A percentile compares a stretch with the other conserved stretches of the same genome.
Evolutionary conservation across 352 stramenopile genomes (phyloP).

Genomic region (Thalassiosira hispida): DNA sequence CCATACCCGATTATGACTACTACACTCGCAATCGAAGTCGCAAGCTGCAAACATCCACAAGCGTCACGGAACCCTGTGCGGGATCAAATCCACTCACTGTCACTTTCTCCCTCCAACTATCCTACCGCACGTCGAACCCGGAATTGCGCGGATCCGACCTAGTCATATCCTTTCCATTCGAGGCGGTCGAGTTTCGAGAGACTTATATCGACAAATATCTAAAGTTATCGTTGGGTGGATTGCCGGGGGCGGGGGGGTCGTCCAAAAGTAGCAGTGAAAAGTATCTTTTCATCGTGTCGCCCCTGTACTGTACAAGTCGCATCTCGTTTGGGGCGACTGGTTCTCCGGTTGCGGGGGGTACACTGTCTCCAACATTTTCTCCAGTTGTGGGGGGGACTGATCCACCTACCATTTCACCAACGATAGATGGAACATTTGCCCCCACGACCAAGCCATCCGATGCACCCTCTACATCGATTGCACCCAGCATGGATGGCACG

Average conservation of each 20-base stretch:
- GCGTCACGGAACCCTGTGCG: conserved; percentile 35
- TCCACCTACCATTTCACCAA: not conserved
- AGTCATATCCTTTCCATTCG: conserved; percentile 41
- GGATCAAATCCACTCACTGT: conserved; percentile 26
- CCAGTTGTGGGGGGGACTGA: not conserved
- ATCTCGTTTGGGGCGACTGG: conserved; percentile 25
- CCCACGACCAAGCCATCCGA: not conserved
- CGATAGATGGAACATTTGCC: not conserved
- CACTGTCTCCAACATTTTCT: not conserved
- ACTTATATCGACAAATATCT: conserved; percentile 53
- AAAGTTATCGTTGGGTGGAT: too few species aligned
- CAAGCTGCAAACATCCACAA: conserved; percentile 4
- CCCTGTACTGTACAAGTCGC: conserved; percentile 41
- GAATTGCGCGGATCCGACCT: conserved; percentile 16
- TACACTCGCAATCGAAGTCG: conserved; percentile 4
- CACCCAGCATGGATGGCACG: too few species aligned
- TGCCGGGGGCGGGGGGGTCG: too few species aligned
- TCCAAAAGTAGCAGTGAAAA: too few species aligned
- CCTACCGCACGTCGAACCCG: conserved; percentile 16
- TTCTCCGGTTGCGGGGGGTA: not conserved
- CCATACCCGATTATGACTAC: not conserved
- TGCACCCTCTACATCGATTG: too few species aligned
- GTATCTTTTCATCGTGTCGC: too few species aligned
- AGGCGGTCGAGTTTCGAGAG: conserved; percentile 18
- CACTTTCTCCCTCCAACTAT: conserved; percentile 23